These are phyloP conservation scores for Salvia splendens DNA, from an alignment of 257 asterid species.

Conservation along the genomic window DNA sequence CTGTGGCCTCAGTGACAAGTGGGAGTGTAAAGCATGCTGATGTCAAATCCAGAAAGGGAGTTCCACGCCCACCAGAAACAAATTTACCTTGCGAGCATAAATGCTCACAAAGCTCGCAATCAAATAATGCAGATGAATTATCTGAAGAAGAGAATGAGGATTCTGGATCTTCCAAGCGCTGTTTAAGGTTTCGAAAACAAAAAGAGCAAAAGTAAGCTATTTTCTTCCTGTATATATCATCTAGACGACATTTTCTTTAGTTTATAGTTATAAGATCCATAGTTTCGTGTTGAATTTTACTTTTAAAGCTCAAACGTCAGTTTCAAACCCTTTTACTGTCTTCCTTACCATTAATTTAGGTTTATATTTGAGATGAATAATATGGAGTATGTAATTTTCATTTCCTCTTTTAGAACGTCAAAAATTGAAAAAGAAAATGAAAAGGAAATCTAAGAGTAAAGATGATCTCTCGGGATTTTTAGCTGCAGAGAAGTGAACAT, in stretches of 20 bases:
- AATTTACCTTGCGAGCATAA: constrained; percentile 28
- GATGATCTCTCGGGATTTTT: too few relatives aligned
- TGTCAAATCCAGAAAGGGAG: constrained; percentile 33
- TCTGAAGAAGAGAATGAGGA: constrained; percentile 56
- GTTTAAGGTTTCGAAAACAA: constrained; percentile 41
- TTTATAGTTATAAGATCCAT: constrained; percentile 11
- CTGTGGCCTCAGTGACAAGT: constrained; percentile 26
- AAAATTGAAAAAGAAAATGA: not conserved
- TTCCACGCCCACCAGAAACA: constrained; percentile 30
- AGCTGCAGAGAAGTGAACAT: too few relatives aligned
- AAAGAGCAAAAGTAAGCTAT: constrained; percentile 48
- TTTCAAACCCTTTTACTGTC: not conserved
- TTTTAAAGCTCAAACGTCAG: constrained; percentile 17
- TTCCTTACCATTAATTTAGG: constrained; percentile 7
- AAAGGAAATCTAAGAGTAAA: not conserved
- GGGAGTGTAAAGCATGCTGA: constrained; percentile 28
- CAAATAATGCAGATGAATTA: constrained; percentile 43
- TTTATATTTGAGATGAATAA: constrained; percentile 14
- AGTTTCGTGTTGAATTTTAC: not conserved
- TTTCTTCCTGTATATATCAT: constrained; percentile 17
- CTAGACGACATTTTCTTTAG: constrained; percentile 7
- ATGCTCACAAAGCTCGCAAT: constrained; percentile 27
- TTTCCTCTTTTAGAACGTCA: not conserved
- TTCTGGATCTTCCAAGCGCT: constrained; percentile 39
- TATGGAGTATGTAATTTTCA: not conserved